Base-by-base conservation (phyloP, 106 monocot genomes). In the Allium cepa region DNA sequence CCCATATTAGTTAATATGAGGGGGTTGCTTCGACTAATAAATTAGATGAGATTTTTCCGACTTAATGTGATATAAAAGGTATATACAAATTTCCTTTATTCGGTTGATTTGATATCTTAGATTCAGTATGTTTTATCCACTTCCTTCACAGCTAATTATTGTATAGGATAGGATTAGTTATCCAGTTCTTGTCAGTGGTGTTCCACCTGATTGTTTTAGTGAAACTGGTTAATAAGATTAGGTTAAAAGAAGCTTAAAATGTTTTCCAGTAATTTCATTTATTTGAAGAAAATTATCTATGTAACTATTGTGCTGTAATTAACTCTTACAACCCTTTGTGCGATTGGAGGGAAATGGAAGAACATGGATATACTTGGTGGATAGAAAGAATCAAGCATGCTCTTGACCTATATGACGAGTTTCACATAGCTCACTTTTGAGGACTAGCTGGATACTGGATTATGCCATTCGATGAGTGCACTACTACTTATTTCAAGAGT, bases 171-270 rank as follows among this genome's bases (percentile, higher is more conserved):
- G 93, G 59, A 87, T 52, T 61, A 77, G 87, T 60, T 90, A 79
- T 59, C 99, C 99, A 47, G 66, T 70, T 72, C 90, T 93, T 62
- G 99, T 99, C 48, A 93, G 99, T 64, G 99, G 99, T 73, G 99
- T 99, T 22, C 99, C 99, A 14, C 99, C 99, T 65, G 99, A 99
- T 74, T 80, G 80, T 69, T 99, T 99, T 71, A 99, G 99, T 79
- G 87, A 90, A 78, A 99, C 99, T 28, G 99, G 99, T 68, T 93
- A 99, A 74, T 79, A 66, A 99, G 99, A 93, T 99, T n/a, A 17
- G 1, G 14, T 53, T 13, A 13, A 9, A 10, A 10, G 9, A 9
- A 17, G 8, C 58, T n/a, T n/a, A 50, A 47, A 47, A 16, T 15
- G 15, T 64, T 64, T 48, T 47, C 49, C 16, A 2, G 13, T 53